Evolutionary conservation across 257 asterid species (phyloP).

Genomic region (Nicotiana tomentosiformis): DNA sequence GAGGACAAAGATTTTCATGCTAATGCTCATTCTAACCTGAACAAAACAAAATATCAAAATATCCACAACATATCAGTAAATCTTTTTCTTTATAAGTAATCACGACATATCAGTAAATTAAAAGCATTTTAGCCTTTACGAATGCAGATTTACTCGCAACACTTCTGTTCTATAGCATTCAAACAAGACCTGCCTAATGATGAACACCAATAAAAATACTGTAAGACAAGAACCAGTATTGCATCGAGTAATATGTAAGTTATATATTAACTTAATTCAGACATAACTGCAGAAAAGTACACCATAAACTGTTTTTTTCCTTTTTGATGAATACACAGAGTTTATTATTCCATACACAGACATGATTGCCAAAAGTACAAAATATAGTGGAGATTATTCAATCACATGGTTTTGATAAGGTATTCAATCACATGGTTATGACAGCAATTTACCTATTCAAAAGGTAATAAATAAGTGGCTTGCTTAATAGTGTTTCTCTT

Average conservation of each 20-base stretch:
- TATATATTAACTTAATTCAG: neutral
- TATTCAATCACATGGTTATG: neutral
- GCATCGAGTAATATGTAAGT: neutral
- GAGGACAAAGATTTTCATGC: neutral
- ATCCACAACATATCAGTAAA: neutral
- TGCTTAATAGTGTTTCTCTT: slow-evolving; percentile 79
- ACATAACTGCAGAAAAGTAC: neutral
- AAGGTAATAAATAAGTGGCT: slow-evolving; percentile 75
- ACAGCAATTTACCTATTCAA: slow-evolving; percentile 58
- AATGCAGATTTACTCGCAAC: slow-evolving; percentile 1
- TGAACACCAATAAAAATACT: neutral
- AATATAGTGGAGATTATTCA: neutral
- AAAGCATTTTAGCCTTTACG: neutral
- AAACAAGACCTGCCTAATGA: neutral
- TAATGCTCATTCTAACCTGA: neutral
- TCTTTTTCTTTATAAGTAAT: no score
- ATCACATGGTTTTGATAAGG: no score
- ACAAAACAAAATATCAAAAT: neutral
- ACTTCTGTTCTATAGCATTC: neutral
- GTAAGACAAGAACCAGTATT: neutral
- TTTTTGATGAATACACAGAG: neutral
- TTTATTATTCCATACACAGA: neutral
- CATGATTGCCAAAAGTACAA: neutral
- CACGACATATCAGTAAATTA: neutral
- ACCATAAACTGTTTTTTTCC: neutral